Percentiles rank a stretch among this genome's conserved stretches.
These are phyloP conservation scores for Puccinia sorghi DNA, from an alignment of 1,284 basidiomycete species.

Conservation along the genomic window DNA sequence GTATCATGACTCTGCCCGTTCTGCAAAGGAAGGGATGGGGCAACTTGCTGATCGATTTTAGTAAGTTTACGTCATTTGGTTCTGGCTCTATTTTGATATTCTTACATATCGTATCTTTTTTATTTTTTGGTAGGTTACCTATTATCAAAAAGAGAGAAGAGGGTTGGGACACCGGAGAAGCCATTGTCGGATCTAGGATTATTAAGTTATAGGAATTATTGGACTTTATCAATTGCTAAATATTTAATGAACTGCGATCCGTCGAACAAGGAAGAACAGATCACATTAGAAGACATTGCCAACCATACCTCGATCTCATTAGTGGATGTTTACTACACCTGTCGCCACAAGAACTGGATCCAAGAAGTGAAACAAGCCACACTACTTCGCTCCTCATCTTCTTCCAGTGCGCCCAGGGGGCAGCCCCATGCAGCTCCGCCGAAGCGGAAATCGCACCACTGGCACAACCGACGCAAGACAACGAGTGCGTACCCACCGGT, in stretches of 20 bases:
- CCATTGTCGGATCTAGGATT: constrained; percentile 86
- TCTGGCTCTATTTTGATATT: constrained; percentile 21
- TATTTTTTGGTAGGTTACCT: constrained; percentile 72
- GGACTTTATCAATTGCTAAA: constrained; percentile 86
- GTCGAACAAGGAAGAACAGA: constrained; percentile 6
- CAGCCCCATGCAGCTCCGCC: neutral
- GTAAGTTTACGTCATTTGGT: constrained; percentile 64
- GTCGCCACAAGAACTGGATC: constrained; percentile 42
- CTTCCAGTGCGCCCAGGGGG: too few species aligned
- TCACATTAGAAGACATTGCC: constrained; percentile 47
- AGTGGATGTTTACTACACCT: constrained; percentile 43
- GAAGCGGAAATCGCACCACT: constrained; percentile 22
- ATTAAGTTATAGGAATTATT: constrained; percentile 90
- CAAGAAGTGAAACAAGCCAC: neutral
- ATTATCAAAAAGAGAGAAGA: constrained; percentile 88
- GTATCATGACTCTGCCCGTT: constrained; percentile 98
- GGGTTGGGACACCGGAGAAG: constrained; percentile 85
- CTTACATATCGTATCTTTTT: constrained; percentile 5
- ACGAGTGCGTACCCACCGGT: neutral
- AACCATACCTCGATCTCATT: constrained; percentile 38
- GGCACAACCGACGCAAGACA: neutral
- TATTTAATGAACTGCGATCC: constrained; percentile 63
- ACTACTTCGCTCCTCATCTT: neutral
- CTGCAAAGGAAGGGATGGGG: constrained; percentile 93
- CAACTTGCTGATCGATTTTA: constrained; percentile 91